These are phyloP conservation scores for Zizania latifolia DNA, from an alignment of 176 grass and related monocot species.

Conservation along the genomic window DNA sequence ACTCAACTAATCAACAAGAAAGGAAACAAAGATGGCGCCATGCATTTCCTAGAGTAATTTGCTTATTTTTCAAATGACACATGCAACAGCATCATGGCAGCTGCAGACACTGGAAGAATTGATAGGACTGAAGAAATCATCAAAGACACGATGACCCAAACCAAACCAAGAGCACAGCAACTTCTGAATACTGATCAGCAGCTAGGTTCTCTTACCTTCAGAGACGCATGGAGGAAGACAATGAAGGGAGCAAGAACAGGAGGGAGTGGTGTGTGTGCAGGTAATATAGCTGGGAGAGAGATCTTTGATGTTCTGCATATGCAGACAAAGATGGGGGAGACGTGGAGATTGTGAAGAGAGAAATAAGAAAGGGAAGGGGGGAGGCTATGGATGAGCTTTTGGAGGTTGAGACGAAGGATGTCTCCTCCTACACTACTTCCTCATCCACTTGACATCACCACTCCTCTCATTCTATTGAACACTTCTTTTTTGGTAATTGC, in stretches of 20 bases:
- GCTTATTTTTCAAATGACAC: neutral
- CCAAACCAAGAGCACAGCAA: neutral
- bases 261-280: conserved; percentile 29
- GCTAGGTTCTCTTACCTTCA: conserved; percentile 12
- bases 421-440: conserved; percentile 64
- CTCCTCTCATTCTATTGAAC: too few species aligned
- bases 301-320: conserved; percentile 13
- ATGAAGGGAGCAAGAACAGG: conserved; percentile 26
- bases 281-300: conserved; percentile 26
- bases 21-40: neutral
- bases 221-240: neutral
- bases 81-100: neutral
- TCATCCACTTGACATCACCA: conserved; percentile 63
- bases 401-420: conserved; percentile 45
- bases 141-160: too few species aligned
- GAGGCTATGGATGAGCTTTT: conserved; percentile 50
- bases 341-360: conserved; percentile 6
- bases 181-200: neutral
- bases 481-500: neutral
- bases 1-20: too few species aligned
- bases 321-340: conserved; percentile 46
- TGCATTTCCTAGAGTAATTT: neutral
- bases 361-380: neutral
- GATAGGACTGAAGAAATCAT: neutral
- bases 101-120: neutral